Base-by-base conservation (phyloP, 2,329 filamentous ascomycete species). In the Coniochaeta sp. region DNA sequence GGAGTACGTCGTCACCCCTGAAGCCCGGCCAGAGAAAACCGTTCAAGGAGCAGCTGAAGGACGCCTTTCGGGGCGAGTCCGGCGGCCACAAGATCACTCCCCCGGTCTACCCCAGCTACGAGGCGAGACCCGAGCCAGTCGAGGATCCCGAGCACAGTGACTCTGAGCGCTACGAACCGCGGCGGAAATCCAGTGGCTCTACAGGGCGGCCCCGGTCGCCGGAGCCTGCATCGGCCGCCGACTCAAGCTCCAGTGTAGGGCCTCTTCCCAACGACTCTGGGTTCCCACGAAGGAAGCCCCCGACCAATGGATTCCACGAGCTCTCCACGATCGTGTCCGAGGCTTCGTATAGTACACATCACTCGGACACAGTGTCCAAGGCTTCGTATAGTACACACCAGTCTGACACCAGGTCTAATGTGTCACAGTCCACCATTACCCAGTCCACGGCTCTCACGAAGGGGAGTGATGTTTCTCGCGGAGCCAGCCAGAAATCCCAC, bases 1-100 rank as follows among this genome's bases (percentile, higher is more conserved):
- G 83, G 64, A 76, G 69, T 61, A 67, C 75, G 1, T 73, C 81
- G 1, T 79, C 82, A 6, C 79, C 83, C 0, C 58, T 77, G 7
- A 86, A 81, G 66, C 63, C 75, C 0, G 71, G 67, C 4, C 61
- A 62, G 14, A 85, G 81, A 67, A 77, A 76, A 38, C 81, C 80
- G 0, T 76, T 88, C 59, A 78, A 85, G 24, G 85, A 86, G 44
- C 79, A 80, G 54, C 71, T 88, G 9, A 82, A 81, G 59, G 84
- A 85, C 62, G 85, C 84, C 3, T 88, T 88, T 66, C 79, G 80
- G 42, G 85, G 85, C 32, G 84, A 88, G 68, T 87, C 85, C 1
- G 77, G 71, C 3, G 75, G 75, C 10, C 75, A 79, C 61, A 73
- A 74, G 22, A 72, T 78, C 5, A 34, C 38, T 22, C 75, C 75